Percentiles rank a stretch among this genome's conserved stretches.
Conservation (phyloP, 2,329 filamentous ascomycete species). For the Calonectria hawksworthii region DNA sequence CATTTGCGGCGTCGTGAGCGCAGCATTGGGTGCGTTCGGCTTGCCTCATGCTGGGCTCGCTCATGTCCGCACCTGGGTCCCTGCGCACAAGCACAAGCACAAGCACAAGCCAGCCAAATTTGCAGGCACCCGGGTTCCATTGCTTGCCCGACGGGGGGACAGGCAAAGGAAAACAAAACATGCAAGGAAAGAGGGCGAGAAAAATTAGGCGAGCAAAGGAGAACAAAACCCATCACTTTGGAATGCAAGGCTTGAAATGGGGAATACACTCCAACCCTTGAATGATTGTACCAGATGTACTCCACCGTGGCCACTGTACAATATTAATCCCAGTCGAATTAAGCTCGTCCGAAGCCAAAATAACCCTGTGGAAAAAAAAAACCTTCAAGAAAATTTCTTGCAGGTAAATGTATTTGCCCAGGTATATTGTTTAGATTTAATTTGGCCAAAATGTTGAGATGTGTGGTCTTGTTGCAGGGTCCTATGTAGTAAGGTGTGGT, state of each 20-base stretch:
- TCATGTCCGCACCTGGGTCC: conserved; percentile 10
- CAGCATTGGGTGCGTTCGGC: not conserved
- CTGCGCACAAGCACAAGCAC: not conserved
- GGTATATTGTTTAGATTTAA: too few relatives aligned
- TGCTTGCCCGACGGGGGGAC: not conserved
- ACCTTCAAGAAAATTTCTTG: too few relatives aligned
- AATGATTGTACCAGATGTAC: not conserved
- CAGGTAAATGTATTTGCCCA: too few relatives aligned
- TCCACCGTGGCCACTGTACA: not conserved
- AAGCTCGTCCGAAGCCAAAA: too few relatives aligned
- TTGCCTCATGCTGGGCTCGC: conserved; percentile 1
- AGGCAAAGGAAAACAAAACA: not conserved
- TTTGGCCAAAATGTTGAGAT: too few relatives aligned
- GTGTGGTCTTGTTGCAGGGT: too few relatives aligned
- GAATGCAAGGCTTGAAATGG: conserved; percentile 1
- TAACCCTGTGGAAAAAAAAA: too few relatives aligned
- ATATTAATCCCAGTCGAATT: not conserved
- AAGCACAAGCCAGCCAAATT: not conserved
- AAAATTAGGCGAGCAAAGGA: not conserved
- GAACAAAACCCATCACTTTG: not conserved
- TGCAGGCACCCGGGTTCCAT: not conserved
- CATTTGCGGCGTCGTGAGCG: not conserved
- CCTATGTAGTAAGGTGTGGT: too few relatives aligned
- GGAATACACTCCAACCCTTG: not conserved
- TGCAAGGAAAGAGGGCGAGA: not conserved